A percentile compares a stretch with the other conserved stretches of the same genome.
Evolutionary conservation across 192 early-diverging fungal genomes (phyloP).

Genomic region (Coemansia erecta): DNA sequence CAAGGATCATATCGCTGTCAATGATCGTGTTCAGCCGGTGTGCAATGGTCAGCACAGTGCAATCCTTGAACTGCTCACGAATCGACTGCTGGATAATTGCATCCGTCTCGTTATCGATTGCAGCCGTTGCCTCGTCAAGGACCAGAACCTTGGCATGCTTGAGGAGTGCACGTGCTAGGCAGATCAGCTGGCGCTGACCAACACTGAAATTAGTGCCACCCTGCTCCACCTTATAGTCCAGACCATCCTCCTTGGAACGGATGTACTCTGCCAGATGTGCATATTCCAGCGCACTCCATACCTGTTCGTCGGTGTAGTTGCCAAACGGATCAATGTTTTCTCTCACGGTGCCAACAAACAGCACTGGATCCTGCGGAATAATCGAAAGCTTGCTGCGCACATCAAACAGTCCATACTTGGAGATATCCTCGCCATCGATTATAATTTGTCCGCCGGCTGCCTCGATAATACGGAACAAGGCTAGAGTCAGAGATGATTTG

Average conservation of each 20-base stretch:
- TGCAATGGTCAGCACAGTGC: slow-evolving; percentile 67
- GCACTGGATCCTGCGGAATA: slow-evolving; percentile 1
- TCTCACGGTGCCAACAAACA: neutral
- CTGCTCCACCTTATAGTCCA: slow-evolving; percentile 32
- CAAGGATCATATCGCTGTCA: slow-evolving; percentile 34
- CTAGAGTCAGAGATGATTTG: neutral
- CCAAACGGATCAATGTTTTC: neutral
- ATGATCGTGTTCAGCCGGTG: slow-evolving; percentile 63
- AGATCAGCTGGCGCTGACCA: slow-evolving; percentile 81
- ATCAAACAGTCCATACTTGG: slow-evolving; percentile 70
- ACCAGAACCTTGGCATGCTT: slow-evolving; percentile 65
- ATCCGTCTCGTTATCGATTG: slow-evolving; percentile 49
- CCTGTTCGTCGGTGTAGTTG: neutral
- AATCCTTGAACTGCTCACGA: slow-evolving; percentile 59
- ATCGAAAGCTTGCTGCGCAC: slow-evolving; percentile 54
- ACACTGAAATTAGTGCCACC: slow-evolving; percentile 74
- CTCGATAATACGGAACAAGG: slow-evolving; percentile 54
- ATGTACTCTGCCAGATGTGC: slow-evolving; percentile 48
- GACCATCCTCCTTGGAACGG: slow-evolving; percentile 2
- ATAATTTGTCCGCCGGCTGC: slow-evolving; percentile 61
- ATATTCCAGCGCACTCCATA: slow-evolving; percentile 52
- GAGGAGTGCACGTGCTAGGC: slow-evolving; percentile 74
- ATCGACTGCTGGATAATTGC: slow-evolving; percentile 56
- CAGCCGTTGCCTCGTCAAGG: slow-evolving; percentile 66
- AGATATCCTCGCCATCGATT: slow-evolving; percentile 78